Evolutionary conservation across 164 flowering plant genomes (phyloP).

Genomic region (Cinnamomum chago): DNA sequence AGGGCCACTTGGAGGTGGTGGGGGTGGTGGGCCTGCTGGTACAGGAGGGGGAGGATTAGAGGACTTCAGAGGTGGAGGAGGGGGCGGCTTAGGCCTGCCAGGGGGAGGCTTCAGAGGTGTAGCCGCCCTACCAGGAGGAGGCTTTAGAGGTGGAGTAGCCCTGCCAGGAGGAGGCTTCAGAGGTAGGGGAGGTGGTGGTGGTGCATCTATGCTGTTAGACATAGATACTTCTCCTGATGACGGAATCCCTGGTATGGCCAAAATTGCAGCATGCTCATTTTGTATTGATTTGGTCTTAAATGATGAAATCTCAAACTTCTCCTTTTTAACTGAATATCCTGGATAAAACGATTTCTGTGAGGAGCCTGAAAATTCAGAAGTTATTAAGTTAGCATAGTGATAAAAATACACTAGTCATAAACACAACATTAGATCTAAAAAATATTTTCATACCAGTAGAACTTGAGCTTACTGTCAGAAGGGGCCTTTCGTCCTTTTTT

Average conservation of each 20-base stretch:
- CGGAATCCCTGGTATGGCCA: constrained; percentile 21
- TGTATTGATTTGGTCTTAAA: constrained; percentile 20
- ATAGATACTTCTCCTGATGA: constrained; percentile 18
- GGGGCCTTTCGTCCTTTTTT: constrained; percentile 83
- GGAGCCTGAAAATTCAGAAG: constrained; percentile 54
- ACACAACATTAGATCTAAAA: no score
- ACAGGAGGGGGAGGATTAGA: constrained; percentile 24
- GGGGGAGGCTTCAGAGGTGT: constrained; percentile 28
- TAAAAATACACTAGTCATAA: not conserved
- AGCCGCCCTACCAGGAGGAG: constrained; percentile 15
- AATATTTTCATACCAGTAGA: constrained; percentile 49
- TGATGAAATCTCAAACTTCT: constrained; percentile 32
- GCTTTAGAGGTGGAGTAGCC: constrained; percentile 29
- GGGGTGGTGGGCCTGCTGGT: constrained; percentile 36
- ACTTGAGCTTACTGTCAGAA: constrained; percentile 69
- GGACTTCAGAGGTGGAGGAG: constrained; percentile 28
- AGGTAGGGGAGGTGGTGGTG: constrained; percentile 30
- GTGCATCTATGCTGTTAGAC: constrained; percentile 11
- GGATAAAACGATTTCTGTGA: constrained; percentile 34
- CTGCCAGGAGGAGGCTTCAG: constrained; percentile 25
- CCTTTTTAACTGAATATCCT: constrained; percentile 39
- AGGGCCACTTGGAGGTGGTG: constrained; percentile 30
- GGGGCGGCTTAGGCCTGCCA: constrained; percentile 13
- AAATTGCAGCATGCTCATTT: constrained; percentile 19
- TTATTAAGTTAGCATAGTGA: not conserved